Evolutionary conservation across 805 yeast species (phyloP).

Genomic region (Myxozyma kluyveri): DNA sequence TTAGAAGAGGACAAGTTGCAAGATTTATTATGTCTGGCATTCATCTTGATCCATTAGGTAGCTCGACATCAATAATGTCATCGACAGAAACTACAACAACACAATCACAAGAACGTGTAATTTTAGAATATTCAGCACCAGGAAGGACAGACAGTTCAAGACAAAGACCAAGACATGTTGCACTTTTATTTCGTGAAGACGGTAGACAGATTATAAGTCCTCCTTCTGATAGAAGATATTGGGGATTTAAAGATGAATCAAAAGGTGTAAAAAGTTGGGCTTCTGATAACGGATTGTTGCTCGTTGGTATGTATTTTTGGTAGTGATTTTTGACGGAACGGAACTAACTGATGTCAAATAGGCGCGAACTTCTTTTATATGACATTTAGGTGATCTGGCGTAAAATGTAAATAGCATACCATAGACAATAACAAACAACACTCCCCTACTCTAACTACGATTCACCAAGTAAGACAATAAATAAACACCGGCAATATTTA

Average conservation of each 20-base stretch:
- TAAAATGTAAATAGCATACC: too few species aligned
- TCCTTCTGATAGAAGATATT: slow-evolving; percentile 8
- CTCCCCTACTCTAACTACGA: too few species aligned
- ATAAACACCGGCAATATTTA: too few species aligned
- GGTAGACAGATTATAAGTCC: slow-evolving; percentile 5
- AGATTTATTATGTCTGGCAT: slow-evolving; percentile 16
- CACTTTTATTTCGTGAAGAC: slow-evolving; percentile 17
- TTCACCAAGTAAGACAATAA: too few species aligned
- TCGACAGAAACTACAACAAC: not conserved
- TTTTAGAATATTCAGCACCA: not conserved
- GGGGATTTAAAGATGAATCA: slow-evolving; percentile 5
- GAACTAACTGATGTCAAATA: too few species aligned
- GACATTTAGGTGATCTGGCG: not conserved
- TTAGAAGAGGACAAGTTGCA: slow-evolving; percentile 17
- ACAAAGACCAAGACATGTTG: slow-evolving; percentile 8
- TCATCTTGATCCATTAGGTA: slow-evolving; percentile 3
- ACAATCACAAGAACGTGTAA: not conserved
- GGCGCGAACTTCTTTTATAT: slow-evolving; percentile 1
- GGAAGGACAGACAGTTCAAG: not conserved
- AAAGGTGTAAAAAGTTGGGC: not conserved
- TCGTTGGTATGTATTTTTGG: slow-evolving; percentile 6
- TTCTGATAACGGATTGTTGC: slow-evolving; percentile 27
- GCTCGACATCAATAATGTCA: slow-evolving; percentile 2
- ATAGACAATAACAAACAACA: too few species aligned
- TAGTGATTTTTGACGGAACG: too few species aligned